A percentile compares a stretch with the other conserved stretches of the same genome.
phyloP scores from a whole-genome alignment of 2,329 filamentous ascomycete genomes.

The Byssothecium circinans region DNA sequence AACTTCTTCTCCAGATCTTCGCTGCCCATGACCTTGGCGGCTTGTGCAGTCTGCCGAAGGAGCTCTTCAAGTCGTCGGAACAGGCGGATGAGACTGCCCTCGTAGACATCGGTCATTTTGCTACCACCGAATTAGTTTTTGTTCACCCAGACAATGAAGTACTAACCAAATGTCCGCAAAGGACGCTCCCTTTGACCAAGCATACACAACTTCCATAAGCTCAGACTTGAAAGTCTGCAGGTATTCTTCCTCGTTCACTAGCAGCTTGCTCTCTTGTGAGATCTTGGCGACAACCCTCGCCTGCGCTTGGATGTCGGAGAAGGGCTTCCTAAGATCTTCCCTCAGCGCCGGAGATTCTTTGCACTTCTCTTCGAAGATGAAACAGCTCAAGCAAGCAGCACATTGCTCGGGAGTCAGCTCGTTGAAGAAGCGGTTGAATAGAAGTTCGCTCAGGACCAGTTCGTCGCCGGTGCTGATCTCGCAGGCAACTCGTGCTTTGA shows the following conservation, averaged over 20 bases:
- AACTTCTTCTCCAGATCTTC: conserved; percentile 93
- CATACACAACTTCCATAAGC: conserved; percentile 93
- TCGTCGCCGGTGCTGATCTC: conserved; percentile 98
- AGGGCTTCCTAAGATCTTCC: conserved; percentile 85
- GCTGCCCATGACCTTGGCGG: conserved; percentile 96
- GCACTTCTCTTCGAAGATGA: conserved; percentile 97
- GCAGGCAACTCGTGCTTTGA: conserved; percentile 96
- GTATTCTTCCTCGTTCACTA: conserved; percentile 94
- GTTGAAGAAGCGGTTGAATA: conserved; percentile 99
- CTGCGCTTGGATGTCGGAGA: conserved; percentile 81
- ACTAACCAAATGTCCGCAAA: conserved; percentile 95
- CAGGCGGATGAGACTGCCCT: conserved; percentile 91
- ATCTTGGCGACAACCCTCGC: conserved; percentile 90
- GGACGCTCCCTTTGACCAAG: conserved; percentile 86
- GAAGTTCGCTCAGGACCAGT: conserved; percentile 84
- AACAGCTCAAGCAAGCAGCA: conserved; percentile 84
- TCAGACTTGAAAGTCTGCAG: conserved; percentile 87
- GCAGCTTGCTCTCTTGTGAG: conserved; percentile 88
- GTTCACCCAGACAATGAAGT: background rate
- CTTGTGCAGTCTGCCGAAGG: conserved; percentile 91
- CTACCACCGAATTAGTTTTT: conserved; percentile 50
- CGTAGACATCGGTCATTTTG: conserved; percentile 99
- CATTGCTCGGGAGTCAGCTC: conserved; percentile 85
- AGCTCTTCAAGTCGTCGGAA: conserved; percentile 95
- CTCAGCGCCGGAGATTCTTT: conserved; percentile 71